Base-by-base conservation (phyloP, 2,329 filamentous ascomycete genomes). In the Cordyceps javanica region DNA sequence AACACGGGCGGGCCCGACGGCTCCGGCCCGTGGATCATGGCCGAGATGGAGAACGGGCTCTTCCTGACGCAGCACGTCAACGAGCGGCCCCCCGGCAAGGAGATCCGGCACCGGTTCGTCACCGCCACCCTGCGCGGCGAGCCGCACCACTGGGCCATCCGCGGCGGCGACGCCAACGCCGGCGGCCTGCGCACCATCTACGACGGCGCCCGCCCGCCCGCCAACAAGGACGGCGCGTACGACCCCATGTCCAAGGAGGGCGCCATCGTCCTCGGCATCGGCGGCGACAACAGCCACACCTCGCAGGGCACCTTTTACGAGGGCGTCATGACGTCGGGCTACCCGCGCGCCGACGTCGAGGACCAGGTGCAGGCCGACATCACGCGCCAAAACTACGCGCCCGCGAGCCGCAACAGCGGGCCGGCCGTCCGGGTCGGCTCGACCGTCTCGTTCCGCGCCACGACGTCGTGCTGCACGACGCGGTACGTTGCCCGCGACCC, bases 21-120 rank as follows among this genome's bases (percentile, higher is more conserved):
- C 4, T 75, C 62, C 42, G 85, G 85, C 0, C 85, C 85, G 0
- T 88, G 85, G 85, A 67, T 88, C 64, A 87, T 88, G 84, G 84
- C 83, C 0, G 85, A 88, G 69, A 76, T 88, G 0, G 85, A 88
- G 67, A 86, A 88, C 61, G 82, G 82, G 4, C 71, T 88, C 4
- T 88, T 86, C 72, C 84, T 83, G 0, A 84, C 83, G 16, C 13
- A 54, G 1, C 10, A 67, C 60, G 32, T 74, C 2, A 65, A 64
- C 2, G 68, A 78, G 59, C 87, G 87, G 66, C 50, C 75, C 1
- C 76, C 59, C 2, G 76, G 86, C 62, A 81, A 80, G 10, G 75
- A 79, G 0, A 72, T 85, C 59, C 71, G 73, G 2, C 69, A 72
- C 61, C 79, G 83, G 0, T 88, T 88, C 67, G 60, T 84, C 55